phyloP scores from a whole-genome alignment of 2,329 filamentous ascomycete species.

The Aspergillus quadrilineatus region DNA sequence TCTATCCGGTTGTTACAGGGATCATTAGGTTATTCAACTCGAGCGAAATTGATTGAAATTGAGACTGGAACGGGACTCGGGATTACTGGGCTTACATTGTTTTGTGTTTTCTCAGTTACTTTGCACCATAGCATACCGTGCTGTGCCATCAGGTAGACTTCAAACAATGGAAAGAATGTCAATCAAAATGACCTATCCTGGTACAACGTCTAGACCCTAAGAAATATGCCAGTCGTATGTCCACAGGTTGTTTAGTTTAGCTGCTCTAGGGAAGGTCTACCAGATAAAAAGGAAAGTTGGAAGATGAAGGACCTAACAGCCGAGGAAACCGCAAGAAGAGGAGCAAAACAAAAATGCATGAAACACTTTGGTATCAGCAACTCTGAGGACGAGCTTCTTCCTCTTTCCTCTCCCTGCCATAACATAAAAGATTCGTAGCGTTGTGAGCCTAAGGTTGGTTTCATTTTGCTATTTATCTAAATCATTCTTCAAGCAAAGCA shows the following conservation, averaged over 20 bases:
- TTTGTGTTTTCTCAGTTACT: background rate
- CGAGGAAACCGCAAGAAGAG: too few species aligned
- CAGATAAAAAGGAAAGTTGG: too few species aligned
- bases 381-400: background rate
- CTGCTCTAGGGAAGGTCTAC: too few species aligned
- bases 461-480: background rate
- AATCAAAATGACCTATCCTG: background rate
- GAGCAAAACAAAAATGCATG: too few species aligned
- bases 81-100: constrained; percentile 4
- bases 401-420: background rate
- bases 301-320: too few species aligned
- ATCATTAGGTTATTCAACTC: background rate
- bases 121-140: constrained; percentile 11
- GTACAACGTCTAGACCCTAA: too few species aligned
- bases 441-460: background rate
- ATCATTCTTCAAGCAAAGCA: background rate
- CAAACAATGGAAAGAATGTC: constrained; percentile 17
- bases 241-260: too few species aligned
- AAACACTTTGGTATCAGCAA: background rate
- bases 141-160: constrained; percentile 18
- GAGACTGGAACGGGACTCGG: constrained; percentile 10
- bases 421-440: background rate
- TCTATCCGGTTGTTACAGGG: constrained; percentile 10
- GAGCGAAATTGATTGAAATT: constrained; percentile 10
- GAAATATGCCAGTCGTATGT: too few species aligned